Conservation (phyloP, 257 asterid species). For the Capsicum pubescens region DNA sequence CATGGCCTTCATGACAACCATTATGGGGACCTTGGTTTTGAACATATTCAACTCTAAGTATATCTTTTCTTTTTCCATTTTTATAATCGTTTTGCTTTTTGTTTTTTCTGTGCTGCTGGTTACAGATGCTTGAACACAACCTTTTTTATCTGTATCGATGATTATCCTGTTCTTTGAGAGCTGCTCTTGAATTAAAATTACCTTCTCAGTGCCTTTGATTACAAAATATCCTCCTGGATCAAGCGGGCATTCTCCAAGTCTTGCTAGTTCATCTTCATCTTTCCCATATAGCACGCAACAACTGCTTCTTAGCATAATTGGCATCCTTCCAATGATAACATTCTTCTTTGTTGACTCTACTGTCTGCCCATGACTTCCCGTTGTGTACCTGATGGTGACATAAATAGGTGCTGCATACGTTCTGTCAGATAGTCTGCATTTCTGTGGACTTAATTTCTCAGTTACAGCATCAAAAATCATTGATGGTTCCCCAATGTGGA, state of each 20-base stretch:
- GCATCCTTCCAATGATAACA: conserved; percentile 79
- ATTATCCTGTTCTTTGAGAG: conserved; percentile 96
- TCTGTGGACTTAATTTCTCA: conserved; percentile 69
- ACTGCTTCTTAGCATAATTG: conserved; percentile 87
- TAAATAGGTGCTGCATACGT: conserved; percentile 90
- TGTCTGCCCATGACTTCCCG: conserved; percentile 48
- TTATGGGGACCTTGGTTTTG: conserved; percentile 86
- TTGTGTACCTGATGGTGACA: conserved; percentile 55
- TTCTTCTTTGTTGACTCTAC: conserved; percentile 42
- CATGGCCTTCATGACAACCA: conserved; percentile 93
- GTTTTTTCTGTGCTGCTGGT: conserved; percentile 76
- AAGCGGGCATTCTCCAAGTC: conserved; percentile 92
- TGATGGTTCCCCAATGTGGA: conserved; percentile 60
- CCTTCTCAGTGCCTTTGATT: conserved; percentile 94
- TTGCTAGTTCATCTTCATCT: conserved; percentile 92
- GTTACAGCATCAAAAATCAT: conserved; percentile 38
- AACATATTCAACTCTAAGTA: conserved; percentile 72
- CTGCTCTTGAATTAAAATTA: conserved; percentile 93
- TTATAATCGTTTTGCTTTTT: conserved; percentile 81
- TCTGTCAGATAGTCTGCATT: conserved; percentile 76
- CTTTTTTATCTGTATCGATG: conserved; percentile 85
- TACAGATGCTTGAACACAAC: conserved; percentile 98
- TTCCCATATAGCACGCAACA: conserved; percentile 71
- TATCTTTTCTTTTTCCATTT: conserved; percentile 87
- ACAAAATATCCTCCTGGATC: conserved; percentile 98